Conservation (phyloP, 345 rosid genomes). For the Noccaea caerulescens region DNA sequence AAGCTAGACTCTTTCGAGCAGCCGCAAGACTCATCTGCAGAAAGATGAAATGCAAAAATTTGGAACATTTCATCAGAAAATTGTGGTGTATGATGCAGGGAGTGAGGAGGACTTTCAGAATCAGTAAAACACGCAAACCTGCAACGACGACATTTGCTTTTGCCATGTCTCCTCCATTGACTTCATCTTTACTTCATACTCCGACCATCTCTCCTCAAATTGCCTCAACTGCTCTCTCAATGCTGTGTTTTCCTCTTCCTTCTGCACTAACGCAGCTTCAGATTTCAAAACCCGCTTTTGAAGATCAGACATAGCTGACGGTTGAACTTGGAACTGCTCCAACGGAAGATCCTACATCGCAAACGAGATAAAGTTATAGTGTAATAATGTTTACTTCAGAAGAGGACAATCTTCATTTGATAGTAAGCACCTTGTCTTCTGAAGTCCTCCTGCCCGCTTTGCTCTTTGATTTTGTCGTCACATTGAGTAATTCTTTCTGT, state of each 20-base stretch:
- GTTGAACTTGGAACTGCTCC: constrained; percentile 64
- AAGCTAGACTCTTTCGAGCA: constrained; percentile 69
- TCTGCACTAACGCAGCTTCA: constrained; percentile 66
- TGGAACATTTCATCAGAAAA: constrained; percentile 22
- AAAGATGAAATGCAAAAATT: constrained; percentile 1
- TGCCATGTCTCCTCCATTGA: constrained; percentile 96
- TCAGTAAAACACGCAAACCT: constrained; percentile 31
- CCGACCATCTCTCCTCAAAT: constrained; percentile 73
- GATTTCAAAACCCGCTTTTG: constrained; percentile 69
- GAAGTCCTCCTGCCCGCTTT: constrained; percentile 56
- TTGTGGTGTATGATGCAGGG: constrained; percentile 5
- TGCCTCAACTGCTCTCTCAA: constrained; percentile 74
- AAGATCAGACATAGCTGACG: constrained; percentile 67
- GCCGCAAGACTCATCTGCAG: constrained; percentile 78
- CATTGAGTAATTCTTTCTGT: constrained; percentile 49
- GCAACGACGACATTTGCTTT: constrained; percentile 86
- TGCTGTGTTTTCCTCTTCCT: constrained; percentile 82
- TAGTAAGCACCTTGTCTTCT: constrained; percentile 66
- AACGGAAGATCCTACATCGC: constrained; percentile 56
- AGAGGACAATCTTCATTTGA: constrained; percentile 16
- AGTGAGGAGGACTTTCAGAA: not conserved
- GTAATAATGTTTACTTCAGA: not conserved
- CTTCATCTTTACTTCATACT: constrained; percentile 87
- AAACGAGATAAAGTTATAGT: constrained; percentile 24
- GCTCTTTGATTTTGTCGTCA: constrained; percentile 50